phyloP scores from a whole-genome alignment of 805 yeast species.

The Ogataea parapolymorpha region DNA sequence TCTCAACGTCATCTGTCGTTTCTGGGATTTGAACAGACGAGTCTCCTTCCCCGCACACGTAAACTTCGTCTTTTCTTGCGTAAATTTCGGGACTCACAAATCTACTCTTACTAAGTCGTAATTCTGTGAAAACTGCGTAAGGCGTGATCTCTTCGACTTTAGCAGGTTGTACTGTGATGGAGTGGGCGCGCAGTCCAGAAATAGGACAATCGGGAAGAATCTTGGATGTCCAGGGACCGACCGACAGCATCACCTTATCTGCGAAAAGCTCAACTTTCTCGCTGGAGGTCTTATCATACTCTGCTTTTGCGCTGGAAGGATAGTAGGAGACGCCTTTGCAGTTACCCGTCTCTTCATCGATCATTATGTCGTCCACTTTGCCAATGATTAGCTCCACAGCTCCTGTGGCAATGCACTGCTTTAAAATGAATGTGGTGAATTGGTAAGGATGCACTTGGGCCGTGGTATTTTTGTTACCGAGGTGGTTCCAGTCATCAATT shows the following conservation, averaged over 20 bases:
- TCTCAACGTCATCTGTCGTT: slow-evolving; percentile 89
- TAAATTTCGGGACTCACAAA: slow-evolving; percentile 92
- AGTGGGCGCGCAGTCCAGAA: slow-evolving; percentile 90
- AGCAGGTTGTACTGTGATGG: slow-evolving; percentile 84
- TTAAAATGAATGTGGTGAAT: slow-evolving; percentile 80
- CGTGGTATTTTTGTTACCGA: slow-evolving; percentile 84
- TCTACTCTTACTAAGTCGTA: slow-evolving; percentile 61
- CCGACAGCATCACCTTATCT: slow-evolving; percentile 77
- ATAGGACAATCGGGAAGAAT: slow-evolving; percentile 91
- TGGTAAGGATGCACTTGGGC: slow-evolving; percentile 97
- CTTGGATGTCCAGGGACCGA: slow-evolving; percentile 97
- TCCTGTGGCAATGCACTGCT: slow-evolving; percentile 77
- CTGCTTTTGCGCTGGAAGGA: slow-evolving; percentile 36
- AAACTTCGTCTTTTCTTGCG: slow-evolving; percentile 93
- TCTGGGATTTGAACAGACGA: slow-evolving; percentile 88
- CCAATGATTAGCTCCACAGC: slow-evolving; percentile 84
- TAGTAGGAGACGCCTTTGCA: slow-evolving; percentile 71
- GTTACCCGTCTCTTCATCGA: slow-evolving; percentile 58
- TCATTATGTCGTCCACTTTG: slow-evolving; percentile 67
- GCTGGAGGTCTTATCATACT: slow-evolving; percentile 28
- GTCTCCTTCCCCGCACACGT: slow-evolving; percentile 97
- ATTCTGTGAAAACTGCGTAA: slow-evolving; percentile 90
- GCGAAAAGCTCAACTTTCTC: slow-evolving; percentile 51
- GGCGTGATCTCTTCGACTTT: slow-evolving; percentile 74
- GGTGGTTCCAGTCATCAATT: slow-evolving; percentile 68